A percentile compares a stretch with the other conserved stretches of the same genome.
These are phyloP conservation scores for Aspergillus affinis DNA, from an alignment of 495 filamentous ascomycete genomes.

Conservation along the genomic window DNA sequence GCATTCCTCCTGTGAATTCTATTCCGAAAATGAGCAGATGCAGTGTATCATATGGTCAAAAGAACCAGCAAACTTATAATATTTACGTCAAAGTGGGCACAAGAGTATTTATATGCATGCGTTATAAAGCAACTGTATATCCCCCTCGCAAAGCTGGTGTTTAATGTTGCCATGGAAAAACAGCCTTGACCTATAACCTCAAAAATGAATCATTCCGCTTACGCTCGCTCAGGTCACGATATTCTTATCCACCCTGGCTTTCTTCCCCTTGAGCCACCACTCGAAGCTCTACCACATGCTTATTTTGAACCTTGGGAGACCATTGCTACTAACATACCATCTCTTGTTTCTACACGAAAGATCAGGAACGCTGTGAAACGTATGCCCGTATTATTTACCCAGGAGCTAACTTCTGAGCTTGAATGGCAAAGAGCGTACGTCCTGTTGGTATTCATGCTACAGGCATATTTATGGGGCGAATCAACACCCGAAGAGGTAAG, in stretches of 20 bases:
- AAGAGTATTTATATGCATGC: too few relatives aligned
- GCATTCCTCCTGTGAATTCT: too few relatives aligned
- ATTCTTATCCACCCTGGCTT: constrained; percentile 54
- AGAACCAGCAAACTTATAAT: too few relatives aligned
- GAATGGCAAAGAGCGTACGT: constrained; percentile 9
- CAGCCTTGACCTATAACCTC: too few relatives aligned
- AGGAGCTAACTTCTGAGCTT: not conserved
- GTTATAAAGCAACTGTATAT: too few relatives aligned
- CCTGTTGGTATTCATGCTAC: not conserved
- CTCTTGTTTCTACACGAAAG: not conserved
- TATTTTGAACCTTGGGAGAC: constrained; percentile 4
- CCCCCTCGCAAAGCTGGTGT: too few relatives aligned
- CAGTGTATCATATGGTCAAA: too few relatives aligned
- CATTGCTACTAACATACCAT: not conserved
- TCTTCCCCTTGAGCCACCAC: constrained; percentile 67
- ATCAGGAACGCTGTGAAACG: not conserved
- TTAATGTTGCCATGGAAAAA: too few relatives aligned
- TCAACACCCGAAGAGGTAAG: not conserved
- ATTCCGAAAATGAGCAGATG: not conserved
- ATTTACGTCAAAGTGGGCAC: too few relatives aligned
- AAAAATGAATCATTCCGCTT: too few relatives aligned
- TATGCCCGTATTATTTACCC: not conserved
- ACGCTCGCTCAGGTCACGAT: too few relatives aligned
- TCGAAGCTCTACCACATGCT: constrained; percentile 52
- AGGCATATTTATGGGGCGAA: constrained; percentile 1